Evolutionary conservation across 75 land plant species (phyloP), one percentile per base, ranked within the genome.

Genomic region (Cupressus sempervirens): DNA sequence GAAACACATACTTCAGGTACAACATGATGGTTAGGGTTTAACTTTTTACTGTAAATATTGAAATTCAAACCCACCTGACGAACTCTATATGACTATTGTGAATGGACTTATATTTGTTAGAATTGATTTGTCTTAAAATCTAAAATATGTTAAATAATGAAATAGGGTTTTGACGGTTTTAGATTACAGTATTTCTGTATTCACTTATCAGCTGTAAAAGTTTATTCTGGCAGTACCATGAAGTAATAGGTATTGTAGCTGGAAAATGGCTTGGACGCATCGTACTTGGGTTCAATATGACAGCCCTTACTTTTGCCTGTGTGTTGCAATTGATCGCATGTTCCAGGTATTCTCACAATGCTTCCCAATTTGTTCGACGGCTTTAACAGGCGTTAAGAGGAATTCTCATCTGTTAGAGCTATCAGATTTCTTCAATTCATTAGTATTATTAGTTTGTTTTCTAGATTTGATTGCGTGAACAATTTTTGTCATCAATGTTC

Each of bases 321-420:
- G 90, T 90, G 34, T 84, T 90, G 20, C 93, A 91, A 81, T 89
- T 93, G 35, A 91, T 93, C 30, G 94, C 94, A 34, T 93, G 94
- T 84, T 88, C 93, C 81, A 93, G 91, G 94, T 91, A 62, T 70
- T 30, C 12, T 30, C 11, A 10, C 32, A 70, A 62, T n/a, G 67
- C 67, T 62, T 38, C 46, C 26, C 76, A 32, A 26, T 82, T 54
- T 41, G 6, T 62, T 23, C n/a, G 5, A 62, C n/a, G 67, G 67
- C 6, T 6, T 70, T 70, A 11, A 38, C 35, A 3, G 35, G 35
- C 0, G 12, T 50, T 10, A 12, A 50, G 52, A 50, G 13, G 40
- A 38, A 38, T 38, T 38, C 1, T 38, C 2, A 38, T 1, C 40
- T 38, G 52, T 11, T n/a, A n/a, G n/a, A n/a, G n/a, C n/a, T n/a